Percentiles rank a stretch among this genome's conserved stretches.
Conservation (phyloP, 306 rosid genomes). For the Cucurbita ficifolia region DNA sequence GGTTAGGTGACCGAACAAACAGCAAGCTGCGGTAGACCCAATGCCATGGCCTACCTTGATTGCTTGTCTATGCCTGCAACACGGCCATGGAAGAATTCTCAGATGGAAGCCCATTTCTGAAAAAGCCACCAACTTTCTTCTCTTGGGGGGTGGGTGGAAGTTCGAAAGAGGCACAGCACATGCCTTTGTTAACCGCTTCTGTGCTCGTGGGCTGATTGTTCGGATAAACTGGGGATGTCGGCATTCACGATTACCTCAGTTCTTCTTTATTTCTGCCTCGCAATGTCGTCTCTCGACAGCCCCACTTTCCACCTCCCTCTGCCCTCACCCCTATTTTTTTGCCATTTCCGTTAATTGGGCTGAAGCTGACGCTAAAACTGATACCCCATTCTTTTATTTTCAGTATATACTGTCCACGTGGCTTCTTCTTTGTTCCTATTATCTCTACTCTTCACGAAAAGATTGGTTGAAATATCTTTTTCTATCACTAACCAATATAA, state of each 20-base stretch:
- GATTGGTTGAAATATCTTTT: conserved; percentile 1
- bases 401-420: neutral
- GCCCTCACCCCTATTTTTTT: neutral
- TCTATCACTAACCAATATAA: neutral
- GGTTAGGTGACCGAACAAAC: neutral
- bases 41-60: neutral
- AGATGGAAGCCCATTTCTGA: neutral
- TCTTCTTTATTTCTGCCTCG: neutral
- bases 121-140: neutral
- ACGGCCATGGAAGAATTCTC: neutral
- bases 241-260: neutral
- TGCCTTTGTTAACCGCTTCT: neutral
- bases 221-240: conserved; percentile 1
- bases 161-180: neutral
- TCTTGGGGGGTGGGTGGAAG: neutral
- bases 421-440: neutral
- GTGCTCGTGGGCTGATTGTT: neutral
- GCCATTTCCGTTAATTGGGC: neutral
- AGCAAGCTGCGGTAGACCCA: neutral
- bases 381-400: neutral
- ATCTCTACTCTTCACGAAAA: neutral
- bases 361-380: neutral
- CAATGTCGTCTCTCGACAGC: neutral
- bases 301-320: neutral
- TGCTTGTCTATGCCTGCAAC: neutral